phyloP scores from a whole-genome alignment of 768 basidiomycete genomes.

The Amanita brunnescens region DNA sequence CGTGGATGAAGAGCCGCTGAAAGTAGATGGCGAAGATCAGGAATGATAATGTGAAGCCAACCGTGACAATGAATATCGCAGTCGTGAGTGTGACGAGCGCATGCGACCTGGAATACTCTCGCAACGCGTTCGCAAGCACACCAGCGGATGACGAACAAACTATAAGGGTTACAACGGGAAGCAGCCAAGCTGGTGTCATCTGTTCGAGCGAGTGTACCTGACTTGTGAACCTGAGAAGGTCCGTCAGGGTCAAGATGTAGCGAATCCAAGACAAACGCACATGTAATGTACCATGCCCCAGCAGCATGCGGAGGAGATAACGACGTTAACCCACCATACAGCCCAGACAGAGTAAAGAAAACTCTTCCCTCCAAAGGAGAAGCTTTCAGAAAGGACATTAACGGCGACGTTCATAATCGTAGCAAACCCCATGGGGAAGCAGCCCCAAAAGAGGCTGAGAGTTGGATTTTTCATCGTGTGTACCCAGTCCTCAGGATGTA shows the following conservation, averaged over 20 bases:
- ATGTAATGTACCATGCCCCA: conserved; percentile 60
- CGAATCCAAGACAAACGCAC: conserved; percentile 30
- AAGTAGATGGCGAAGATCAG: conserved; percentile 65
- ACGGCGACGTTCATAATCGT: conserved; percentile 42
- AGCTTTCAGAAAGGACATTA: conserved; percentile 29
- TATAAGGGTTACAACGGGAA: conserved; percentile 67
- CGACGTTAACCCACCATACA: conserved; percentile 57
- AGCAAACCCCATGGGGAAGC: conserved; percentile 40
- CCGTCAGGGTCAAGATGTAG: neutral
- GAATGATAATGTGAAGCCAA: conserved; percentile 50
- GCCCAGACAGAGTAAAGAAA: conserved; percentile 48
- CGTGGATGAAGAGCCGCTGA: conserved; percentile 47
- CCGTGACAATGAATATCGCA: conserved; percentile 45
- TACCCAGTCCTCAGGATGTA: conserved; percentile 34
- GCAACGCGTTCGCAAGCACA: conserved; percentile 42
- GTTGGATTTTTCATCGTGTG: conserved; percentile 39
- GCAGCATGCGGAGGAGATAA: conserved; percentile 43
- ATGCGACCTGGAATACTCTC: conserved; percentile 31
- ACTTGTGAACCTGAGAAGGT: conserved; percentile 35
- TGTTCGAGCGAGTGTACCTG: conserved; percentile 46
- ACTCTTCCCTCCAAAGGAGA: conserved; percentile 35
- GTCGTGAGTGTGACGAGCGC: conserved; percentile 48
- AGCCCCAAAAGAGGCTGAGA: conserved; percentile 38
- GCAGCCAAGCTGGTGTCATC: conserved; percentile 62
- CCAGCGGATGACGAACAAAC: conserved; percentile 66